Conservation (phyloP, 2,329 filamentous ascomycete species). For the Ophiobolus disseminans region DNA sequence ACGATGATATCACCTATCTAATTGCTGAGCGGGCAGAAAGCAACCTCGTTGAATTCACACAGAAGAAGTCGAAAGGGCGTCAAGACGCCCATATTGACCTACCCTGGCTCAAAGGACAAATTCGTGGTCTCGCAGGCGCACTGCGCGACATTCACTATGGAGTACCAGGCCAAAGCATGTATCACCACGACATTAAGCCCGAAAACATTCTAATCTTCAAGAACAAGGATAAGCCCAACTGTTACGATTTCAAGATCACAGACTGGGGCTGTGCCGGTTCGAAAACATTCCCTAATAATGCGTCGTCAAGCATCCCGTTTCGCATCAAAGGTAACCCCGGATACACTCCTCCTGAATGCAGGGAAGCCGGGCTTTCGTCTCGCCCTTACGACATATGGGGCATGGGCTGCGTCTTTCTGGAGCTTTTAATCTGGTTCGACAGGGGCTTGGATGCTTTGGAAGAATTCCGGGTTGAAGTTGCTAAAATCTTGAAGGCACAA, state of each 20-base stretch:
- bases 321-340: not conserved
- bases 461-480: too few species aligned
- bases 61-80: not conserved
- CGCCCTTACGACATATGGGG: conserved; percentile 50
- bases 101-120: not conserved
- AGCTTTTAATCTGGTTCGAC: conserved; percentile 29
- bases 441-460: conserved; percentile 4
- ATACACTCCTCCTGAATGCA: conserved; percentile 15
- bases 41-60: not conserved
- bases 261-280: not conserved
- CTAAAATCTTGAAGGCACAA: too few species aligned
- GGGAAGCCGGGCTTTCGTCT: conserved; percentile 5
- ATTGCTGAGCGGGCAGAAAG: not conserved
- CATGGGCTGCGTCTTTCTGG: conserved; percentile 33
- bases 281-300: not conserved
- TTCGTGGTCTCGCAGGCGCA: not conserved
- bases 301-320: not conserved
- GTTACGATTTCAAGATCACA: not conserved
- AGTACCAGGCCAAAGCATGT: not conserved
- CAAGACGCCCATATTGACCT: not conserved
- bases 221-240: not conserved
- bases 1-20: not conserved
- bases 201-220: not conserved
- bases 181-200: conserved; percentile 1
- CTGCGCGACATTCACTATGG: not conserved